Base-by-base conservation (phyloP, 768 basidiomycete species). In the Russula olivacea region DNA sequence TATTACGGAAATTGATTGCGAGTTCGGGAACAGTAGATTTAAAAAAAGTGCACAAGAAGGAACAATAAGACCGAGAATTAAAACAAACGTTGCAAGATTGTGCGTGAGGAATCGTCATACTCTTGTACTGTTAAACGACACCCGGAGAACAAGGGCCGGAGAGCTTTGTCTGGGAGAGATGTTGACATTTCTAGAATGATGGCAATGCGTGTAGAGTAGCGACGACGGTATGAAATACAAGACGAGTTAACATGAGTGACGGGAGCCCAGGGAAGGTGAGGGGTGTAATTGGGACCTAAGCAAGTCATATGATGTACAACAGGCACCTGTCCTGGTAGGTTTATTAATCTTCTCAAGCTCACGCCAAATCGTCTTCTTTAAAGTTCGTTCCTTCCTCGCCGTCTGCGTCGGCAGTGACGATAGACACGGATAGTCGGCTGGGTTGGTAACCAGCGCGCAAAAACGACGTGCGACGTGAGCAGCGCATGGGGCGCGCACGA, bases 401-500 rank as follows among this genome's bases (percentile, higher is more conserved):
- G 1, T 62, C 41, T 15, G 38, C 32, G n/a, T 65, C 61, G 11
- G 32, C 43, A 0, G 60, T 10, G 34, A 48, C 14, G 36, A 55
- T 30, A 28, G 59, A 67, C 40, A 25, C 23, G 19, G 64, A 67
- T 11, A 67, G 57, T 30, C 64, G 12, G 57, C 66, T 67, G 23
- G 64, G 64, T 19, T 66, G 64, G 17, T 67, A 67, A 7, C 64
- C 64, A 1, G 57, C 53, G 14, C 58, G 58, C 17, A 63, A 15
- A 36, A 59, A 49, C 19, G 58, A 58, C 19, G 43, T 52, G 5
- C 63, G 63, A 1, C 57, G 59, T 15, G 54, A 47, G 58, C 64
- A 63, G 3, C 66, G 66, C 64, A 67, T 65, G 41, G 64, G 64
- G 8, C 64, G 66, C 11, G 61, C 60, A 7, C 64, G 65, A 17